Evolutionary conservation across 2,329 filamentous ascomycete species (phyloP), one percentile per base, ranked within the genome.

Genomic region (Epichloe bromicola): DNA sequence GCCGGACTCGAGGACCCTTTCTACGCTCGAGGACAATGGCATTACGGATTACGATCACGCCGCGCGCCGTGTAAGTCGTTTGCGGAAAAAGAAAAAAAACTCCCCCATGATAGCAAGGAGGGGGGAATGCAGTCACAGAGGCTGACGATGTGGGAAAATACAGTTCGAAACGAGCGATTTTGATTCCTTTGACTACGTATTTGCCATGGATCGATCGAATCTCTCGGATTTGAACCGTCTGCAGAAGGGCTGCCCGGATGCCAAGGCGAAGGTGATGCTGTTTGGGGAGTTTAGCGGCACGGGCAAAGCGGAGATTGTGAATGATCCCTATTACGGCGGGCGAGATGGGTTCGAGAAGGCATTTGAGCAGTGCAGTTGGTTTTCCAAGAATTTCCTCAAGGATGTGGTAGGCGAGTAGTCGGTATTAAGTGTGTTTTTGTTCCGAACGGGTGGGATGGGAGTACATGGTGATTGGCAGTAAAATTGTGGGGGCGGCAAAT

Each of bases 241-340:
- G 62, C 72, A 79, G 56, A 70, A 74, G 53, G 73, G 78, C 57
- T 78, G 77, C 57, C 71, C 75, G n/a, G 73, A 76, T 36, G 66
- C 73, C 34, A 79, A 78, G 63, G 81, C 80, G 4, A 75, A 79
- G 62, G 79, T 95, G 49, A 83, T 86, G 74, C 70, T 97, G 46
- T 97, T 93, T 70, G 93, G 93, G 34, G 85, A 90, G 61, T 82
- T 74, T 59, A 89, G 86, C 61, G 86, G 85, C 4, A 79, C 72
- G 36, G 61, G 60, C 53, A 78, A 69, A 58, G 74, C 77, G 19
- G 86, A 95, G 70, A 77, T 87, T 46, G 82, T 96, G 8, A 73
- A 79, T 53, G 93, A 97, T 66, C 93, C 93, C 14, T 98, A 97
- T 70, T 97, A 97, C 66, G 89, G 88, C n/a, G 88, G 80, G 12